Evolutionary conservation across 768 basidiomycete genomes (phyloP), one percentile per base, ranked within the genome.

Genomic region (Leucocoprinus sp.): DNA sequence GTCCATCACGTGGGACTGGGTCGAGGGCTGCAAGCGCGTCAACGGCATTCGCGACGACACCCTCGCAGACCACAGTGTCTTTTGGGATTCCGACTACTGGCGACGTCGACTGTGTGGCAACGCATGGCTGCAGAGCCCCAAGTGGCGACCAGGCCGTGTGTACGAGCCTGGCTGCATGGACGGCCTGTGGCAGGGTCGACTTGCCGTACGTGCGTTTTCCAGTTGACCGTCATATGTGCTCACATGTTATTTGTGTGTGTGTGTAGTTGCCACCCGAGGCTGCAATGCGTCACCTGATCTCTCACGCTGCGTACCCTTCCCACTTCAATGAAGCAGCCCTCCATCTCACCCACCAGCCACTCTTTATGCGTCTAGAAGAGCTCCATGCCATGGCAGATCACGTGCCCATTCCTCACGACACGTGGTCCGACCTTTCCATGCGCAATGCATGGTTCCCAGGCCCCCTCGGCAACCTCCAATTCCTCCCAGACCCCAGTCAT

Each of bases 101-200:
- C 64, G 81, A 14, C 60, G 72, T 45, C 63, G 67, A 3, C 57
- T 68, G 28, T 82, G 80, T 52, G 63, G 54, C 26, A 62, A 74
- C 42, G 43, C 52, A 4, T 56, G 46, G 29, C 47, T 15, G 19
- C 50, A 40, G 18, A 50, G 57, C 28, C 61, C 63, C 9, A 56
- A 49, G 9, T 61, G 60, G 40, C 43, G 52, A 24, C 62, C 62
- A 7, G 65, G 64, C 2, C 52, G 55, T 23, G 58, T 64, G 17
- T 80, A 77, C 57, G 66, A 66, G 2, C 69, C 68, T 0, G 83
- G 82, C 5, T 55, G 65, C 2, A 62, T 83, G 53, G 60, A 57
- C 17, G 82, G 82, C 2, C 62, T 73, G 4, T 84, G 77, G 79
- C 71, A 79, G 48, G 84, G 84, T 3, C 66, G 76, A 15, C 69